phyloP scores from a whole-genome alignment of 2,329 filamentous ascomycete species.

The Bertia moriformis region DNA sequence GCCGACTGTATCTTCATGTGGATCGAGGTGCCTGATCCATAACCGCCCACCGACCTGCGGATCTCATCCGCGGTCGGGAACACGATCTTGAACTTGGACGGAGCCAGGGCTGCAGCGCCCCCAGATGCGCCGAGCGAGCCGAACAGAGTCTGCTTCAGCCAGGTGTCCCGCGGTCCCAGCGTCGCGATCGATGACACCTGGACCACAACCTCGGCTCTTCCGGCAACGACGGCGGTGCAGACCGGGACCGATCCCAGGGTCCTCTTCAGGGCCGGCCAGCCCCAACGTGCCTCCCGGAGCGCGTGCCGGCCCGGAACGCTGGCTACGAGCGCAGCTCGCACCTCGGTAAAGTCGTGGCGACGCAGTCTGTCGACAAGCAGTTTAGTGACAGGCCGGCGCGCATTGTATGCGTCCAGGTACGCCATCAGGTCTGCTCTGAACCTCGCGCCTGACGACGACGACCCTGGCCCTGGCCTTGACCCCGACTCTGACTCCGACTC shows the following conservation, averaged over 20 bases:
- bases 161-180: slow-evolving; percentile 54
- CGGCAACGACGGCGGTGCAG: slow-evolving; percentile 20
- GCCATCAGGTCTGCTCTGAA: slow-evolving; percentile 66
- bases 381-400: slow-evolving; percentile 32
- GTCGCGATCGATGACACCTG: slow-evolving; percentile 76
- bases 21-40: slow-evolving; percentile 63
- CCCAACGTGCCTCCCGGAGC: slow-evolving; percentile 48
- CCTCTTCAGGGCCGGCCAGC: slow-evolving; percentile 56
- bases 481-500: slow-evolving; percentile 1
- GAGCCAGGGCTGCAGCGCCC: slow-evolving; percentile 6
- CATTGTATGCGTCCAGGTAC: slow-evolving; percentile 60
- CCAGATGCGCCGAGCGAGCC: slow-evolving; percentile 22
- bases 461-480: too few relatives aligned
- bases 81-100: slow-evolving; percentile 52
- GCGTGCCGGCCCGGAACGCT: slow-evolving; percentile 61
- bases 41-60: slow-evolving; percentile 62
- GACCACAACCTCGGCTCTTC: slow-evolving; percentile 32
- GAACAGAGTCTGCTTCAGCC: slow-evolving; percentile 56
- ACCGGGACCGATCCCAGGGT: slow-evolving; percentile 39
- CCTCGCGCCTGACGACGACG: slow-evolving; percentile 28
- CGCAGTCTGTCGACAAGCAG: slow-evolving; percentile 40
- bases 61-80: slow-evolving; percentile 75
- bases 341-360: slow-evolving; percentile 52
- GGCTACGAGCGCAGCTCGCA: slow-evolving; percentile 61
- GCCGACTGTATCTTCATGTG: slow-evolving; percentile 63